phyloP scores from a whole-genome alignment of 1,139 yeast species.

The Hyphopichia fennica region DNA sequence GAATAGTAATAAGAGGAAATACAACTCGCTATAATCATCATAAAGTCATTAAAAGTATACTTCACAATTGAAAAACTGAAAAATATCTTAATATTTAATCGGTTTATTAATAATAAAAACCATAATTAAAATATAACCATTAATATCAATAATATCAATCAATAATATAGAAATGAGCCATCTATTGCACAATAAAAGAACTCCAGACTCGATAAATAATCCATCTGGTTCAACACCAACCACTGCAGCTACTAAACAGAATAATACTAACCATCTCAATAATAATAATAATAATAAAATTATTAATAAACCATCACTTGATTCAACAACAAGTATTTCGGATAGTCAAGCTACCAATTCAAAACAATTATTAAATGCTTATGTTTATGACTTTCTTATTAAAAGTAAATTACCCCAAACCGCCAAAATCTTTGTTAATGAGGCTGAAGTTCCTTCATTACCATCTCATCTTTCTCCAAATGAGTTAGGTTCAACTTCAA shows the following conservation, averaged over 20 bases:
- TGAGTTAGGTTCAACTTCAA: conserved; percentile 5
- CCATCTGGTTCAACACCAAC: neutral
- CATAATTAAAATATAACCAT: too few relatives aligned
- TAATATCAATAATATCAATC: neutral
- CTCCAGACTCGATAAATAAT: conserved; percentile 21
- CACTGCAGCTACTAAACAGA: neutral
- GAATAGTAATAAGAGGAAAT: too few relatives aligned
- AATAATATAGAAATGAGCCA: conserved; percentile 27
- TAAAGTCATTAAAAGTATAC: too few relatives aligned
- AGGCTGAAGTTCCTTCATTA: conserved; percentile 57
- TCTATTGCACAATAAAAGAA: conserved; percentile 28
- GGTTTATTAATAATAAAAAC: too few relatives aligned
- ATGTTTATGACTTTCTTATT: conserved; percentile 80
- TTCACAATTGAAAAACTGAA: too few relatives aligned
- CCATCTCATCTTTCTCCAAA: conserved; percentile 5
- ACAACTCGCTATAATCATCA: too few relatives aligned
- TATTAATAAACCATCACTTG: neutral
- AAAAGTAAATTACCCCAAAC: conserved; percentile 72
- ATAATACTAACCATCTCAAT: neutral
- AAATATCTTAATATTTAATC: too few relatives aligned
- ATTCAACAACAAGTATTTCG: conserved; percentile 24
- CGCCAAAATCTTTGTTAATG: conserved; percentile 70
- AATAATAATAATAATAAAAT: neutral
- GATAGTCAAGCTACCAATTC: conserved; percentile 58
- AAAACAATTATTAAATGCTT: conserved; percentile 74